These are phyloP conservation scores for Termitomyces sp. DNA, from an alignment of 768 basidiomycete genomes.

Conservation along the genomic window DNA sequence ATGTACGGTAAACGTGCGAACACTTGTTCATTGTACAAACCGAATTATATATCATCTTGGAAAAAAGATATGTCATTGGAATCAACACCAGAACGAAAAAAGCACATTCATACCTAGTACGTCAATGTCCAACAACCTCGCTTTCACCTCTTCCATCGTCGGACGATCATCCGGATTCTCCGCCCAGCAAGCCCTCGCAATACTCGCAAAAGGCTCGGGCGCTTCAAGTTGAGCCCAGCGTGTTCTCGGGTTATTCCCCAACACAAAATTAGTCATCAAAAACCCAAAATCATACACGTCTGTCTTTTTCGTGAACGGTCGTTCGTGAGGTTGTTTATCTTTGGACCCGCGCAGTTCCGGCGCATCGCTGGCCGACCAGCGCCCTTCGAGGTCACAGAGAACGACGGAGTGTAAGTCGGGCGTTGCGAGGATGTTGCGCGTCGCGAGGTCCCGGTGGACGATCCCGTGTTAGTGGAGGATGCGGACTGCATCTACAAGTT, in stretches of 20 bases:
- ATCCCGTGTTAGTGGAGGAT: slow-evolving; percentile 1
- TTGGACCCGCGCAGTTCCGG: not conserved
- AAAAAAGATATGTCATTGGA: not conserved
- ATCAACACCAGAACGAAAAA: not conserved
- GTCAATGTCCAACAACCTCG: not conserved
- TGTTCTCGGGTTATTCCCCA: not conserved
- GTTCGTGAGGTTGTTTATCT: not conserved
- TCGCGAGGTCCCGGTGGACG: slow-evolving; percentile 2
- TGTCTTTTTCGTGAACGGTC: not conserved
- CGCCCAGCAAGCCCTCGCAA: not conserved
- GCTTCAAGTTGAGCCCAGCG: not conserved
- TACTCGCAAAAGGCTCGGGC: not conserved
- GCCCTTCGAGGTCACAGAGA: slow-evolving; percentile 2
- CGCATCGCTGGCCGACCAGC: not conserved
- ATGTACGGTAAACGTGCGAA: too few relatives aligned
- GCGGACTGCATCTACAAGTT: slow-evolving; percentile 3
- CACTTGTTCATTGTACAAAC: too few relatives aligned
- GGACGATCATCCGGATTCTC: slow-evolving; percentile 1
- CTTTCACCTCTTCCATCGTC: slow-evolving; percentile 2
- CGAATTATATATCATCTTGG: not conserved
- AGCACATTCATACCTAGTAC: not conserved
- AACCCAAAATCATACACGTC: slow-evolving; percentile 3
- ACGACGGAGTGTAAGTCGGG: not conserved
- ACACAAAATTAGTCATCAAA: not conserved
- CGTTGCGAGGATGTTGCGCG: not conserved